phyloP scores from a whole-genome alignment of 1,139 yeast species.

The Suhomyces anneliseae region DNA sequence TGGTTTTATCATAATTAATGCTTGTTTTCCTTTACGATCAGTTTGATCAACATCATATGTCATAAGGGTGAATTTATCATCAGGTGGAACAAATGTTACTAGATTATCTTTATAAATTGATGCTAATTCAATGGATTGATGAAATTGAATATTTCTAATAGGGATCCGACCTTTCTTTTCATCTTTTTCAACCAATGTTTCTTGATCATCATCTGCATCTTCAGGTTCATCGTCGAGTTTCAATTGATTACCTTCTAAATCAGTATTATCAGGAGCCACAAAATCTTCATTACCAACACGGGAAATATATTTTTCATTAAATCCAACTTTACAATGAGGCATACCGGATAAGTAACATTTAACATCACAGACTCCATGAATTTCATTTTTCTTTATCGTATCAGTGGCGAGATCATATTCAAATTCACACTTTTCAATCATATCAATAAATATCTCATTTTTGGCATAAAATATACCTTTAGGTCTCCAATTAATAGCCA shows the following conservation, averaged over 20 bases:
- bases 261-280: conserved; percentile 5
- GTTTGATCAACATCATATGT: conserved; percentile 45
- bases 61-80: conserved; percentile 43
- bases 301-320: conserved; percentile 32
- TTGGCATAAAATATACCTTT: conserved; percentile 49
- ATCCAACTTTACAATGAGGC: conserved; percentile 47
- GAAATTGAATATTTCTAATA: conserved; percentile 45
- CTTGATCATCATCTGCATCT: conserved; percentile 15
- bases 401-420: conserved; percentile 34
- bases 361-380: conserved; percentile 38
- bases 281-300: conserved; percentile 14
- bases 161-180: conserved; percentile 25
- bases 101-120: conserved; percentile 40
- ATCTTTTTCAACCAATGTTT: conserved; percentile 5
- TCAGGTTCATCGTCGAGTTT: conserved; percentile 20
- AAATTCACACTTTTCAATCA: conserved; percentile 44
- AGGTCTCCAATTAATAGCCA: conserved; percentile 49
- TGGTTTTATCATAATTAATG: conserved; percentile 41
- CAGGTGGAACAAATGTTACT: conserved; percentile 48
- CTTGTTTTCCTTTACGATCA: conserved; percentile 33
- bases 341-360: conserved; percentile 48
- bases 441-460: conserved; percentile 47
- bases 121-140: conserved; percentile 46
- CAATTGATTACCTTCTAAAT: conserved; percentile 19
- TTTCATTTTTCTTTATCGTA: conserved; percentile 34